Evolutionary conservation across 768 basidiomycete genomes (phyloP).

Genomic region (Collybiopsis luxurians): DNA sequence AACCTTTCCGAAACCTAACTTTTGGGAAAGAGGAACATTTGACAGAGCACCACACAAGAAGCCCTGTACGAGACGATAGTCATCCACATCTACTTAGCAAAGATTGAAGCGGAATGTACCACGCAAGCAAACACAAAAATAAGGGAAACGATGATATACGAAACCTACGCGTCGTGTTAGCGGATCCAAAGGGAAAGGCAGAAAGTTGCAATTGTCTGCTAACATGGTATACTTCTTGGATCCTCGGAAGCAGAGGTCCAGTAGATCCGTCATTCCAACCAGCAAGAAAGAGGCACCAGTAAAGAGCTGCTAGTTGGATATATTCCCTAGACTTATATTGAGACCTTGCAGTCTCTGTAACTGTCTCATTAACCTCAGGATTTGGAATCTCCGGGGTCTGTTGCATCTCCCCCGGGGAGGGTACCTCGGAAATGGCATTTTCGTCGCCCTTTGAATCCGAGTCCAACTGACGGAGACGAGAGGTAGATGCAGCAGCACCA

Average conservation of each 20-base stretch:
- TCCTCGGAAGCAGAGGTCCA: conserved; percentile 71
- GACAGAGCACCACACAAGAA: conserved; percentile 35
- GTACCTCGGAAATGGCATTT: background rate
- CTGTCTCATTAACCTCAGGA: background rate
- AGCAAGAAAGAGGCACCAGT: conserved; percentile 54
- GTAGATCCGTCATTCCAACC: conserved; percentile 81
- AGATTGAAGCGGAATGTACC: conserved; percentile 23
- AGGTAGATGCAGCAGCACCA: background rate
- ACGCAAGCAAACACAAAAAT: conserved; percentile 48
- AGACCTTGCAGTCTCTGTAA: background rate
- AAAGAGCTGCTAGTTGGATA: conserved; percentile 54
- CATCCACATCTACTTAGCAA: conserved; percentile 19
- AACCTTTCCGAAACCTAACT: conserved; percentile 21
- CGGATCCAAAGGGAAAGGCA: background rate
- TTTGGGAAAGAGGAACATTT: conserved; percentile 36
- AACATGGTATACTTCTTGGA: conserved; percentile 41
- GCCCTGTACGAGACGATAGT: conserved; percentile 32
- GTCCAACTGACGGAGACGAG: background rate
- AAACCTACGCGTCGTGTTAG: conserved; percentile 27
- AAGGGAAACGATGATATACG: conserved; percentile 54
- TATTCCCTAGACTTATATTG: conserved; percentile 5
- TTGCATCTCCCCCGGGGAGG: background rate
- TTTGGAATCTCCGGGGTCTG: too few species aligned
- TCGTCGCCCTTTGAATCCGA: background rate
- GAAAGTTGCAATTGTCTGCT: background rate